Base-by-base conservation (phyloP, 1,139 yeast species). In the Ogataea hybrid region DNA sequence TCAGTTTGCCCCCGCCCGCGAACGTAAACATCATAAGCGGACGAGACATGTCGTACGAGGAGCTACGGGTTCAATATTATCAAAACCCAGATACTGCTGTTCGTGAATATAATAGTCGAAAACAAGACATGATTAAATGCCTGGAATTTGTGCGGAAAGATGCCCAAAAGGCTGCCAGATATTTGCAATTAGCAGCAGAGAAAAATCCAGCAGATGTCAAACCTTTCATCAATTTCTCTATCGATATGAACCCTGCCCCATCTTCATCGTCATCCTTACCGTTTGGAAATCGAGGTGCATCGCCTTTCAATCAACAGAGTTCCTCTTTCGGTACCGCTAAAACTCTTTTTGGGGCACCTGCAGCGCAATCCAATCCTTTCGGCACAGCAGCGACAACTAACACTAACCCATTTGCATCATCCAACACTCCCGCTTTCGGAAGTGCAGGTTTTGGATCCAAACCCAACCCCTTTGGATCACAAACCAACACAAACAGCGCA, bases 21-120 rank as follows among this genome's bases (percentile, higher is more conserved):
- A 59, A 62, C 4, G 57, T 61, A 18, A 73, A 73, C 46, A 55
- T 79, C 32, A 76, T 81, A 6, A 54, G 65, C 2, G 77, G 73
- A 0, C 61, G 83, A 50, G 87, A 81, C 51, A 56, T 73, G 22
- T 79, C 85, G 0, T 69, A 65, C 27, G 86, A 81, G 49, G 87
- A 81, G 53, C 62, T 67, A 28, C 62, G 85, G 41, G 63, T 71
- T 43, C 70, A 69, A 48, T 78, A 67, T 46, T 62, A 68, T 49
- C 67, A 71, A 40, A 77, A 82, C 0, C 15, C 73, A 3, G 61
- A 65, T 0, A 68, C 65, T 18, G 73, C 69, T 49, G 73, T 70
- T 32, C 60, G 60, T 23, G 68, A 67, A 40, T 56, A 77, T 40
- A 54, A 55, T 5, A 65, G 69, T 11, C 65, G 83, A 51, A 55